Conservation (phyloP, 306 rosid species). For the Morella rubra region DNA sequence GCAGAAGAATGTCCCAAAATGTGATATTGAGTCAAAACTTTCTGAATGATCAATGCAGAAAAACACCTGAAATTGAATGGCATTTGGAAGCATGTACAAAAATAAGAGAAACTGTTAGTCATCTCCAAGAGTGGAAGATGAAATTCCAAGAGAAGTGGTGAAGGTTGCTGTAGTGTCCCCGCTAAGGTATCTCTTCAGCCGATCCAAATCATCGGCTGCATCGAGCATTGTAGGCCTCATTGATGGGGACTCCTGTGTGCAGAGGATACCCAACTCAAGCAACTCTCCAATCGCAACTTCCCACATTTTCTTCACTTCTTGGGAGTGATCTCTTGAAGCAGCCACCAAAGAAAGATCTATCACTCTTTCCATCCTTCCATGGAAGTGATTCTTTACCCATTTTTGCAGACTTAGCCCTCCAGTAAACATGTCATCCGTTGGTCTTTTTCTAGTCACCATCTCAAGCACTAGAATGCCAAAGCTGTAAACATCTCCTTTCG, state of each 20-base stretch:
- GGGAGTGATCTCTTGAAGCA: slow-evolving; percentile 46
- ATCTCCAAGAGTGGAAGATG: slow-evolving; percentile 50
- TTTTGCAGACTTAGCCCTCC: slow-evolving; percentile 53
- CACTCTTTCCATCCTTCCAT: slow-evolving; percentile 56
- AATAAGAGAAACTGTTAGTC: slow-evolving; percentile 22
- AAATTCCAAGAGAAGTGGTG: slow-evolving; percentile 63
- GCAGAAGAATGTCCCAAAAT: background rate
- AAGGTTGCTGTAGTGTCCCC: slow-evolving; percentile 65
- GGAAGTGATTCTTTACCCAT: slow-evolving; percentile 62
- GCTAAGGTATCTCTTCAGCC: slow-evolving; percentile 65
- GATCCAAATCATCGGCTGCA: slow-evolving; percentile 67
- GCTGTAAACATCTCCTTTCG: slow-evolving; percentile 80
- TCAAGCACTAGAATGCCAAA: slow-evolving; percentile 72
- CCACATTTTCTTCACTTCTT: slow-evolving; percentile 61
- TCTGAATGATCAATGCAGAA: background rate
- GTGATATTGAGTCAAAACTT: background rate
- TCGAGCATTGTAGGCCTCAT: slow-evolving; percentile 76
- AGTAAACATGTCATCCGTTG: slow-evolving; percentile 59
- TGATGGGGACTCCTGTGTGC: slow-evolving; percentile 67
- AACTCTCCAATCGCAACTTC: slow-evolving; percentile 56
- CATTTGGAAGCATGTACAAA: background rate
- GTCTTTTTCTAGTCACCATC: slow-evolving; percentile 70
- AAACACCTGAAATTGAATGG: background rate
- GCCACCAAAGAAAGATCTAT: slow-evolving; percentile 51
- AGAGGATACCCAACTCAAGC: slow-evolving; percentile 66